Percentiles rank a stretch among this genome's conserved stretches.
Conservation (phyloP, 345 rosid genomes). For the Trapa incisa region DNA sequence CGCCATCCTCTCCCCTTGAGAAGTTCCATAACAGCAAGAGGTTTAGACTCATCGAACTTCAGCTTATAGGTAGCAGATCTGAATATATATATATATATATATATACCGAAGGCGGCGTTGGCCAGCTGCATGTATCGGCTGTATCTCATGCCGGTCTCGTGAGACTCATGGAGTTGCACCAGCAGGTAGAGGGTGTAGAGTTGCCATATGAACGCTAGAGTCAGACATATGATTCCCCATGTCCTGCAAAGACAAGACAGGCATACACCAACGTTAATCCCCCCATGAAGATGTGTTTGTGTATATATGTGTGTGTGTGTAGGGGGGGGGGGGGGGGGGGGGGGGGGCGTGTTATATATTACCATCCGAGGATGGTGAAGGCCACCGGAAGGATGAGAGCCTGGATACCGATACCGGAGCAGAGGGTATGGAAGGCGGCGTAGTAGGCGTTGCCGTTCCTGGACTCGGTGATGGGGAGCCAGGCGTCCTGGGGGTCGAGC, state of each 20-base stretch:
- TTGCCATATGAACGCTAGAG: slow-evolving; percentile 16
- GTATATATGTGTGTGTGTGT: too few species aligned
- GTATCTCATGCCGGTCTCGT: slow-evolving; percentile 11
- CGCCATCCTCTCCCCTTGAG: slow-evolving; percentile 35
- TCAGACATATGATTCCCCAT: slow-evolving; percentile 13
- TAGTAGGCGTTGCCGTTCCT: slow-evolving; percentile 67
- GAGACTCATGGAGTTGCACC: slow-evolving; percentile 17
- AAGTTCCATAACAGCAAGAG: neutral
- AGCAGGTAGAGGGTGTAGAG: slow-evolving; percentile 16
- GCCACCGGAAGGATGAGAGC: slow-evolving; percentile 86
- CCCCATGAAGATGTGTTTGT: too few species aligned
- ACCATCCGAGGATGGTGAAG: slow-evolving; percentile 79
- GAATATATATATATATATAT: too few species aligned
- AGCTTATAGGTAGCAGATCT: too few species aligned
- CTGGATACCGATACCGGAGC: slow-evolving; percentile 76
- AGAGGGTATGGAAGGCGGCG: slow-evolving; percentile 73
- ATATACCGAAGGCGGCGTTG: slow-evolving; percentile 12
- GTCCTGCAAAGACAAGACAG: slow-evolving; percentile 6
- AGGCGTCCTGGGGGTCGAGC: slow-evolving; percentile 61
- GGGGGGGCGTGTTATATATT: neutral
- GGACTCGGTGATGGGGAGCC: slow-evolving; percentile 93
- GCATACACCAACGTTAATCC: too few species aligned
- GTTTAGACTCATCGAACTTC: too few species aligned
- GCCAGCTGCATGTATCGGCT: slow-evolving; percentile 16
- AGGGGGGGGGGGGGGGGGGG: too few species aligned